Conservation (phyloP, 495 filamentous ascomycete species). For the Hamigera avellanea region DNA sequence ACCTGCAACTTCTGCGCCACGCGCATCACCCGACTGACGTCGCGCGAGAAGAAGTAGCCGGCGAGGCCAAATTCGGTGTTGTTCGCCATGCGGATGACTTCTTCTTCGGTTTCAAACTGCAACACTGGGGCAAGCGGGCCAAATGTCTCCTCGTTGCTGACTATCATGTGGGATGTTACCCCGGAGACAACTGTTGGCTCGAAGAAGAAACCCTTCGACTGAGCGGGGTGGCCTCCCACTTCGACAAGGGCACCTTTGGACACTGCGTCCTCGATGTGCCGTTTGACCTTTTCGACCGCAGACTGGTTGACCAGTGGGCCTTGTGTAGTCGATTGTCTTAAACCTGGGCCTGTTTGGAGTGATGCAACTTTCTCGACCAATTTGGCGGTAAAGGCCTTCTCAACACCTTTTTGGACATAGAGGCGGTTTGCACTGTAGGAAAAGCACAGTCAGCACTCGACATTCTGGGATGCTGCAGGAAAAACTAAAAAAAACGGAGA, state of each 20-base stretch:
- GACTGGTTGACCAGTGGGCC: conserved; percentile 65
- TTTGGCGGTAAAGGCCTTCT: too few relatives aligned
- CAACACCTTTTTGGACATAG: too few relatives aligned
- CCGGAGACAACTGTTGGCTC: conserved; percentile 57
- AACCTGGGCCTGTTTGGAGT: too few relatives aligned
- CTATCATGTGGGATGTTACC: conserved; percentile 39
- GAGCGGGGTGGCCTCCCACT: conserved; percentile 29
- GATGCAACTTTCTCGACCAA: too few relatives aligned
- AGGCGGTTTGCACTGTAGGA: too few relatives aligned
- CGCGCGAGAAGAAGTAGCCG: conserved; percentile 15
- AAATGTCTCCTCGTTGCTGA: conserved; percentile 18
- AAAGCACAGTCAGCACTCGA: too few relatives aligned
- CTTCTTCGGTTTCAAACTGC: conserved; percentile 16
- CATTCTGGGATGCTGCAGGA: too few relatives aligned
- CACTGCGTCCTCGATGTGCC: conserved; percentile 60
- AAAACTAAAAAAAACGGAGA: too few relatives aligned
- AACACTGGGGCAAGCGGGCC: conserved; percentile 17
- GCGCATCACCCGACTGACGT: conserved; percentile 12
- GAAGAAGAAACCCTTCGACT: conserved; percentile 51
- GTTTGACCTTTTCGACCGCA: conserved; percentile 56
- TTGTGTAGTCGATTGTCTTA: conserved; percentile 38
- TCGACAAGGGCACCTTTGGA: conserved; percentile 20
- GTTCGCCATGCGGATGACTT: conserved; percentile 16
- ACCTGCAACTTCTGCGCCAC: conserved; percentile 11
- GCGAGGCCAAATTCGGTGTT: conserved; percentile 18